Evolutionary conservation across 1,284 basidiomycete genomes (phyloP).

Genomic region (Boletus sp.): DNA sequence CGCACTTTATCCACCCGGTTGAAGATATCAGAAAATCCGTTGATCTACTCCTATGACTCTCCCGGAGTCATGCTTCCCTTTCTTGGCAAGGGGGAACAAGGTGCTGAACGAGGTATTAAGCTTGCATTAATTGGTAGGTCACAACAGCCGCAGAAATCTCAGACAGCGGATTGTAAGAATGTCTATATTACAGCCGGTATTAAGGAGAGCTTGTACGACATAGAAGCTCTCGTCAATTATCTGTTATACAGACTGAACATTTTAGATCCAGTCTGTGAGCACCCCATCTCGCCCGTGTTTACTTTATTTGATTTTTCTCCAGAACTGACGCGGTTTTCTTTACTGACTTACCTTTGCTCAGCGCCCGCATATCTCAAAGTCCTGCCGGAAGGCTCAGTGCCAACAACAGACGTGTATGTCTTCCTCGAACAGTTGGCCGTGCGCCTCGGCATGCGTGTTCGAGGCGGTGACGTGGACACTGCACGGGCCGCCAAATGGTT

Average conservation of each 20-base stretch:
- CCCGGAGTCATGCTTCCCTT: constrained; percentile 98
- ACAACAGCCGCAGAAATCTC: not conserved
- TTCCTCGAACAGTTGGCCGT: constrained; percentile 70
- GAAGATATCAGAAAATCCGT: constrained; percentile 73
- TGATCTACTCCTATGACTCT: constrained; percentile 92
- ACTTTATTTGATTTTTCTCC: not conserved
- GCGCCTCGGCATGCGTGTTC: constrained; percentile 76
- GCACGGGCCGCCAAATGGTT: constrained; percentile 76
- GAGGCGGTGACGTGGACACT: constrained; percentile 70
- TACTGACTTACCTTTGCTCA: constrained; percentile 23
- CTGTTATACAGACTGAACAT: constrained; percentile 85
- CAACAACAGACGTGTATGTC: constrained; percentile 54
- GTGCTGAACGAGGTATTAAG: constrained; percentile 89
- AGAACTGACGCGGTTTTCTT: no score
- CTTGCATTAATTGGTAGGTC: constrained; percentile 84
- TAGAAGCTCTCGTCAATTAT: constrained; percentile 82
- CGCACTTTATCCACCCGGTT: constrained; percentile 79
- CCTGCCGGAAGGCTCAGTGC: constrained; percentile 50
- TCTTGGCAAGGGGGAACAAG: constrained; percentile 79
- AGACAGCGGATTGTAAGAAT: constrained; percentile 4
- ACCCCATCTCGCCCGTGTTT: constrained; percentile 8
- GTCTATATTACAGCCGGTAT: constrained; percentile 69
- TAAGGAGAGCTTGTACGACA: constrained; percentile 89
- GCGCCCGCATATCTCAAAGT: constrained; percentile 68
- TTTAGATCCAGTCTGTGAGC: constrained; percentile 66